Evolutionary conservation across 495 filamentous ascomycete species (phyloP).

Genomic region (Opeltia flavorubescens): DNA sequence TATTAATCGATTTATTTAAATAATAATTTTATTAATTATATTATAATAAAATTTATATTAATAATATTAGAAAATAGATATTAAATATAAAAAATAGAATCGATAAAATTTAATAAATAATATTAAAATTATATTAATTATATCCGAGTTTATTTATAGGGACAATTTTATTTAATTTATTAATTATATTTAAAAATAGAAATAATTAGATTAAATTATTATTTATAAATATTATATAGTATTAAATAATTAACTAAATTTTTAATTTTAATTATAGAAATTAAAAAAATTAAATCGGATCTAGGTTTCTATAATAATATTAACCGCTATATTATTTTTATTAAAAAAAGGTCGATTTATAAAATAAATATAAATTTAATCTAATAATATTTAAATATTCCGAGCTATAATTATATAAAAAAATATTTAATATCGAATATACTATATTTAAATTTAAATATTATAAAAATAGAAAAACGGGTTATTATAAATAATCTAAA

Average conservation of each 20-base stretch:
- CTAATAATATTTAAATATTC: too few species aligned
- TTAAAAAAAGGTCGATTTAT: too few species aligned
- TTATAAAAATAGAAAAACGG: too few species aligned
- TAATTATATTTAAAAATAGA: too few species aligned
- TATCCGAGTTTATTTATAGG: constrained; percentile 4
- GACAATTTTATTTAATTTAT: constrained; percentile 12
- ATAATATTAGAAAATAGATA: too few species aligned
- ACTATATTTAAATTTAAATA: too few species aligned
- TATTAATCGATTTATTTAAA: background rate
- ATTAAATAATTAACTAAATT: constrained; percentile 4
- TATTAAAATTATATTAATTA: constrained; percentile 12
- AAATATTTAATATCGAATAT: too few species aligned
- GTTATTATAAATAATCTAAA: too few species aligned
- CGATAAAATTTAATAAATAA: constrained; percentile 5
- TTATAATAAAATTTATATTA: constrained; percentile 10
- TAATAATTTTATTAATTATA: constrained; percentile 13
- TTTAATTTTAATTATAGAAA: too few species aligned
- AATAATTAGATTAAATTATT: constrained; percentile 12
- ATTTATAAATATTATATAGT: constrained; percentile 16
- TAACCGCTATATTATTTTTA: background rate
- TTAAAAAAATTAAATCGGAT: constrained; percentile 6
- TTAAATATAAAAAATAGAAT: constrained; percentile 11
- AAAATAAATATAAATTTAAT: too few species aligned
- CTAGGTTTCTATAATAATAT: background rate
- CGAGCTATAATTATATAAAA: too few species aligned